Percentiles rank a stretch among this genome's conserved stretches.
phyloP scores from a whole-genome alignment of 352 stramenopile genomes.

The Globisporangium okanoganense region DNA sequence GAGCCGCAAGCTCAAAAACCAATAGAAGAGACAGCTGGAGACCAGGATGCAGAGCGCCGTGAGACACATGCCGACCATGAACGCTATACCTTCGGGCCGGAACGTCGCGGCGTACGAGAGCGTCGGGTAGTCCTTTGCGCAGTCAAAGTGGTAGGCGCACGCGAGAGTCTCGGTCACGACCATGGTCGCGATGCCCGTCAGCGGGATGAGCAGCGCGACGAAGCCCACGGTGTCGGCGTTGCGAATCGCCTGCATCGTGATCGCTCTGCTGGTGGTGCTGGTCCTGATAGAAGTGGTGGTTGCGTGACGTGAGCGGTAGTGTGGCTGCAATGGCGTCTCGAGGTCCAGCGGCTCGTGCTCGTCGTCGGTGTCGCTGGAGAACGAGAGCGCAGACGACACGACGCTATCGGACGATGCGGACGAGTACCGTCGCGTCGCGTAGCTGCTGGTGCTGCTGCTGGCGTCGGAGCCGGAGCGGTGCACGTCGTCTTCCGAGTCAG shows the following conservation, averaged over 20 bases:
- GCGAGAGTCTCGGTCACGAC: constrained; percentile 61
- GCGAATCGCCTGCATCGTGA: constrained; percentile 18
- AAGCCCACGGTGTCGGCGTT: constrained; percentile 57
- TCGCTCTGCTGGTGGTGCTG: neutral
- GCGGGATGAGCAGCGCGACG: constrained; percentile 65
- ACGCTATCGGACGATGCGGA: constrained; percentile 10
- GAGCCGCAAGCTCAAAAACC: constrained; percentile 37
- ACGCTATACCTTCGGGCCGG: constrained; percentile 58
- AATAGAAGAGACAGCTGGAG: constrained; percentile 57
- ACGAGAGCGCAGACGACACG: constrained; percentile 14
- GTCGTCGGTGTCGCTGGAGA: constrained; percentile 9
- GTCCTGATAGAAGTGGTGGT: neutral
- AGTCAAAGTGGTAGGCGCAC: constrained; percentile 73
- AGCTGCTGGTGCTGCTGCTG: constrained; percentile 5
- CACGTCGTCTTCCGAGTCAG: constrained; percentile 15
- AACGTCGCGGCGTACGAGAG: constrained; percentile 84
- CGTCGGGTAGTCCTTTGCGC: constrained; percentile 68
- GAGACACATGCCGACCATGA: constrained; percentile 74
- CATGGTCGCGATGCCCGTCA: constrained; percentile 73
- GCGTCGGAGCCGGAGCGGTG: neutral
- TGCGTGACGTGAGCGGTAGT: neutral
- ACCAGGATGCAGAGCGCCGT: constrained; percentile 73
- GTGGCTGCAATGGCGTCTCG: neutral
- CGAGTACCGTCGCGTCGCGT: neutral
- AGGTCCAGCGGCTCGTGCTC: neutral